Conservation (phyloP, 148 eudicot genomes). For the Fagopyrum esculentum region DNA sequence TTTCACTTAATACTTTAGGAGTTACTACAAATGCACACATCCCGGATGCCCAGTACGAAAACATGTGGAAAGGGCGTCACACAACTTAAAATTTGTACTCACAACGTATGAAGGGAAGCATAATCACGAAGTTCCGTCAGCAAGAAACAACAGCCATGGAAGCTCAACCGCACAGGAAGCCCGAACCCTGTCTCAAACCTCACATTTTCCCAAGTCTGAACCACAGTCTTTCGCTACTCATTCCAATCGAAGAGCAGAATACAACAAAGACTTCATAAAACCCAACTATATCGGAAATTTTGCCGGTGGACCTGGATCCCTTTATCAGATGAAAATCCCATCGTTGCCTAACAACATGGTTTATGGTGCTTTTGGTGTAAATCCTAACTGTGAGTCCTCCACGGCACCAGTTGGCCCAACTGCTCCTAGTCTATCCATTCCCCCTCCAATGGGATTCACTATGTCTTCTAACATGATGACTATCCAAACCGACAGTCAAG, state of each 20-base stretch:
- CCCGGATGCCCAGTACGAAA: slow-evolving; percentile 72
- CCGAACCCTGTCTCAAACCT: slow-evolving; percentile 20
- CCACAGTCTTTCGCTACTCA: slow-evolving; percentile 34
- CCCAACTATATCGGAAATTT: slow-evolving; percentile 29
- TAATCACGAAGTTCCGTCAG: slow-evolving; percentile 66
- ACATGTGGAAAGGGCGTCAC: slow-evolving; percentile 75
- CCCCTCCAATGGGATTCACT: slow-evolving; percentile 23
- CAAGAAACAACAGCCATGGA: slow-evolving; percentile 40
- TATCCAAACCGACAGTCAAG: slow-evolving; percentile 19
- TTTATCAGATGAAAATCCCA: slow-evolving; percentile 40
- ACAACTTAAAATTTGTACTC: slow-evolving; percentile 41
- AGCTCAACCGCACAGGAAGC: slow-evolving; percentile 24
- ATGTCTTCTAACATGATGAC: slow-evolving; percentile 19
- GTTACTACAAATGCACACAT: slow-evolving; percentile 88
- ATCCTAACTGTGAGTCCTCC: slow-evolving; percentile 15
- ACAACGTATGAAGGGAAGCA: slow-evolving; percentile 80
- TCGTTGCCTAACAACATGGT: slow-evolving; percentile 26
- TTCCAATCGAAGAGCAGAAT: slow-evolving; percentile 26
- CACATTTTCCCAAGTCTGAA: slow-evolving; percentile 34
- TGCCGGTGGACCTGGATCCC: slow-evolving; percentile 25
- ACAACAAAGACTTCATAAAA: slow-evolving; percentile 24
- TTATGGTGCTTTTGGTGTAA: slow-evolving; percentile 23
- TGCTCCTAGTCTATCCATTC: slow-evolving; percentile 27
- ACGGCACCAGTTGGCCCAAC: slow-evolving; percentile 19
- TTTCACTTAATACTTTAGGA: slow-evolving; percentile 32